phyloP scores from a whole-genome alignment of 768 basidiomycete species.

The Boletus vinaceobasis region DNA sequence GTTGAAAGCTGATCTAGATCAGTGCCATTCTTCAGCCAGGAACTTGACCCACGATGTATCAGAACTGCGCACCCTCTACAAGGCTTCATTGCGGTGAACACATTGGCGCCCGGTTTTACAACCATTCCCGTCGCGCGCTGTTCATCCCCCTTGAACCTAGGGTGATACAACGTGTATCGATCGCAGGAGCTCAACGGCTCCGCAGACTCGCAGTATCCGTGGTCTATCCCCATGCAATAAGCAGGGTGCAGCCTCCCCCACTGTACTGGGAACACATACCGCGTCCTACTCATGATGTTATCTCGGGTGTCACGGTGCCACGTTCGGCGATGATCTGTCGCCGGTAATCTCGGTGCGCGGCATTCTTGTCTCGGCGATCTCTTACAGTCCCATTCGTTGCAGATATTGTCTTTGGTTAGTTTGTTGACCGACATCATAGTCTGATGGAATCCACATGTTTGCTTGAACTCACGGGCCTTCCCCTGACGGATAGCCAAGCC shows the following conservation, averaged over 20 bases:
- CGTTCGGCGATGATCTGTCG: neutral
- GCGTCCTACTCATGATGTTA: neutral
- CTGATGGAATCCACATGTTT: neutral
- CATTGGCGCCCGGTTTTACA: neutral
- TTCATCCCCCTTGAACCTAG: no score
- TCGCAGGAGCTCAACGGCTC: slow-evolving; percentile 1
- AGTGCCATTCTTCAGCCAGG: slow-evolving; percentile 2
- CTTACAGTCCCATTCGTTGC: neutral
- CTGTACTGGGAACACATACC: neutral
- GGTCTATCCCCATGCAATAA: neutral
- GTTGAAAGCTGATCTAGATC: slow-evolving; percentile 9
- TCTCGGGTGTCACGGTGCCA: neutral
- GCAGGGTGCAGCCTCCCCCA: neutral
- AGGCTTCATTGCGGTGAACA: neutral
- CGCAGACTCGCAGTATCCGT: slow-evolving; percentile 4
- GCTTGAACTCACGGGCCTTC: neutral
- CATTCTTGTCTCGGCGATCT: neutral
- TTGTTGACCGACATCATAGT: slow-evolving; percentile 8
- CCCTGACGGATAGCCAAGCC: neutral
- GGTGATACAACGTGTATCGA: neutral
- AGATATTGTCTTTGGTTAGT: neutral
- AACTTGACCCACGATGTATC: slow-evolving; percentile 8
- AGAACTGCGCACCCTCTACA: slow-evolving; percentile 13
- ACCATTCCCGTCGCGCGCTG: slow-evolving; percentile 6
- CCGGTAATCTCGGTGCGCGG: neutral